Conservation (phyloP, 805 yeast species). For the Torulaspora microellipsoides region DNA sequence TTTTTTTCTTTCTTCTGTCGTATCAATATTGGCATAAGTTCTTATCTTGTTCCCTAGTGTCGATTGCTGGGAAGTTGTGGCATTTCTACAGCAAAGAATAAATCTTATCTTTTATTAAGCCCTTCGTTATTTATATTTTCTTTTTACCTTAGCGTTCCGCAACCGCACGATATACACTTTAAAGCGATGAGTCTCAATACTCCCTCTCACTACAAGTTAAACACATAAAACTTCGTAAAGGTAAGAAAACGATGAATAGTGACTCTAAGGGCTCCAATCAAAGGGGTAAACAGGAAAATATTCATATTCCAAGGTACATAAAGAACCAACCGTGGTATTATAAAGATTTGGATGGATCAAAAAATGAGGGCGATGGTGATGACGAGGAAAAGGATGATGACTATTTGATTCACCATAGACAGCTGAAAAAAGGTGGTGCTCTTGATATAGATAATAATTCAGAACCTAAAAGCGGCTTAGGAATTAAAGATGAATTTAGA, state of each 20-base stretch:
- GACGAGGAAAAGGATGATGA: constrained; percentile 33
- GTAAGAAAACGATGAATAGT: background rate
- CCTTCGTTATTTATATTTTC: too few relatives aligned
- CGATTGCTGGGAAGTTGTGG: too few relatives aligned
- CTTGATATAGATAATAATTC: constrained; percentile 42
- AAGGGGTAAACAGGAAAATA: constrained; percentile 16
- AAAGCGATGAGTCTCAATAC: too few relatives aligned
- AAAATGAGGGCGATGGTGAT: constrained; percentile 22
- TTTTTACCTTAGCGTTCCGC: too few relatives aligned
- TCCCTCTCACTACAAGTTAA: too few relatives aligned
- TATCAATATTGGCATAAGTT: too few relatives aligned
- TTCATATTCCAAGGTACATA: constrained; percentile 32
- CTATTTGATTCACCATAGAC: constrained; percentile 55
- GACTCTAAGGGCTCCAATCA: background rate
- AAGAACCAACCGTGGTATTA: constrained; percentile 35
- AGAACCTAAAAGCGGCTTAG: constrained; percentile 51
- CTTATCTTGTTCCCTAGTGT: too few relatives aligned
- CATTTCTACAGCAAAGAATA: too few relatives aligned
- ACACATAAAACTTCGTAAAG: too few relatives aligned
- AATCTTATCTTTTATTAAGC: too few relatives aligned
- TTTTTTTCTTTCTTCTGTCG: constrained; percentile 9
- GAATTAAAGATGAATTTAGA: constrained; percentile 48
- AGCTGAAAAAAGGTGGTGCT: constrained; percentile 31
- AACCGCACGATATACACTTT: too few relatives aligned
- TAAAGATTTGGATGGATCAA: constrained; percentile 8